phyloP scores from a whole-genome alignment of 2,329 filamentous ascomycete species.

The Arachnopeziza araneosa region DNA sequence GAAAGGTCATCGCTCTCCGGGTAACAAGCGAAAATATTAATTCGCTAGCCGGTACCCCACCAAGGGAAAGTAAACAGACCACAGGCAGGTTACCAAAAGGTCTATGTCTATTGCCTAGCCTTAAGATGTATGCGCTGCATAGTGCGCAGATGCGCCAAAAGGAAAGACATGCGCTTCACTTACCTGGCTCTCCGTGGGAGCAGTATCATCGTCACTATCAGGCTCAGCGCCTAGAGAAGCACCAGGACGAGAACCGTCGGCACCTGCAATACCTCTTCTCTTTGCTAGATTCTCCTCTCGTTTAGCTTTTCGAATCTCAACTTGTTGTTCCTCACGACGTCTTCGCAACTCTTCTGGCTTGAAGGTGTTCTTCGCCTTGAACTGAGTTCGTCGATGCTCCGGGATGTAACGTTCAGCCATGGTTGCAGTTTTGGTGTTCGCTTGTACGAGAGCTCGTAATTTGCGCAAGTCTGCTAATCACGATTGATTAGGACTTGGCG shows the following conservation, averaged over 20 bases:
- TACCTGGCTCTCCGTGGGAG: slow-evolving; percentile 95
- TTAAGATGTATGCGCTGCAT: neutral
- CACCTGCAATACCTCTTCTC: slow-evolving; percentile 84
- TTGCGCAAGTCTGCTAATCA: neutral
- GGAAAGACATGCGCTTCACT: slow-evolving; percentile 31
- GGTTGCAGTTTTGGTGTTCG: slow-evolving; percentile 17
- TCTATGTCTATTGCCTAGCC: neutral
- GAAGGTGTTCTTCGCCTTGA: slow-evolving; percentile 99
- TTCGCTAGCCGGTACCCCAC: slow-evolving; percentile 26
- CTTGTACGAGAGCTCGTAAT: neutral
- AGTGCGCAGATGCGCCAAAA: neutral
- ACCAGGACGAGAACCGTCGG: slow-evolving; percentile 68
- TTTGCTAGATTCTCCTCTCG: slow-evolving; percentile 98
- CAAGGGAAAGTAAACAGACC: slow-evolving; percentile 26
- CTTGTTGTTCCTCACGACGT: slow-evolving; percentile 97
- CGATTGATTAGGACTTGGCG: slow-evolving; percentile 13
- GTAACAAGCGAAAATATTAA: slow-evolving; percentile 28
- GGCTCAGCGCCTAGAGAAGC: slow-evolving; percentile 81
- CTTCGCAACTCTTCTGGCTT: slow-evolving; percentile 98
- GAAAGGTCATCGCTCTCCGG: slow-evolving; percentile 1
- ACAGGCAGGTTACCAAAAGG: neutral
- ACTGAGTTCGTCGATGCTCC: slow-evolving; percentile 97
- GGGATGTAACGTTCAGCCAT: slow-evolving; percentile 99
- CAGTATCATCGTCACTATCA: slow-evolving; percentile 96
- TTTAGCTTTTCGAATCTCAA: slow-evolving; percentile 98